Evolutionary conservation across 768 basidiomycete genomes (phyloP).

Genomic region (Exidia glandulosa): DNA sequence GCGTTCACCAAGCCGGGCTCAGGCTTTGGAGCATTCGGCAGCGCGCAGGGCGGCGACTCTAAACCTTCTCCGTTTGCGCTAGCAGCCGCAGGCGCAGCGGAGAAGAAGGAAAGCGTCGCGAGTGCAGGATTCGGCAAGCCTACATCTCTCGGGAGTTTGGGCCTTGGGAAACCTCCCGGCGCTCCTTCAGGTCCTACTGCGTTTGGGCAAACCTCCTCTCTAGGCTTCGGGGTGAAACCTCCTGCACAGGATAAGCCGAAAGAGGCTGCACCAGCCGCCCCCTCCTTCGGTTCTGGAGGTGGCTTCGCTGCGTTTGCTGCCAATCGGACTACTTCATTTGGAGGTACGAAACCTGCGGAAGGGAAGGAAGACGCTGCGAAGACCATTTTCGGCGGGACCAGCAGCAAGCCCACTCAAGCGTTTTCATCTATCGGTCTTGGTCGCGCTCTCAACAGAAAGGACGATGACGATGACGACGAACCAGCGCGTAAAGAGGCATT

Average conservation of each 20-base stretch:
- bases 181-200: conserved; percentile 11
- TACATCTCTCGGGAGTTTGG: not conserved
- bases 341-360: not conserved
- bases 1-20: not conserved
- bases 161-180: not conserved
- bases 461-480: conserved; percentile 7
- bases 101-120: not conserved
- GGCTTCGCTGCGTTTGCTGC: conserved; percentile 30
- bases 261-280: too few species aligned
- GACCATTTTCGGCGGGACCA: not conserved
- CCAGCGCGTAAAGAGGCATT: conserved; percentile 1
- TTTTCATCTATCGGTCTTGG: not conserved
- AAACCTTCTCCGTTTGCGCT: not conserved
- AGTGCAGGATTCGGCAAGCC: not conserved
- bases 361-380: not conserved
- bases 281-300: conserved; percentile 7
- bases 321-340: not conserved
- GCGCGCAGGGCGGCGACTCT: not conserved
- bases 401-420: not conserved
- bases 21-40: not conserved
- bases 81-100: not conserved
- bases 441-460: not conserved
- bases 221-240: conserved; percentile 8
- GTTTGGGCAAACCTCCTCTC: conserved; percentile 15
- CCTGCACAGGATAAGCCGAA: conserved; percentile 3